These are phyloP conservation scores for Pisolithus sp. DNA, from an alignment of 768 basidiomycete species.

Conservation along the genomic window DNA sequence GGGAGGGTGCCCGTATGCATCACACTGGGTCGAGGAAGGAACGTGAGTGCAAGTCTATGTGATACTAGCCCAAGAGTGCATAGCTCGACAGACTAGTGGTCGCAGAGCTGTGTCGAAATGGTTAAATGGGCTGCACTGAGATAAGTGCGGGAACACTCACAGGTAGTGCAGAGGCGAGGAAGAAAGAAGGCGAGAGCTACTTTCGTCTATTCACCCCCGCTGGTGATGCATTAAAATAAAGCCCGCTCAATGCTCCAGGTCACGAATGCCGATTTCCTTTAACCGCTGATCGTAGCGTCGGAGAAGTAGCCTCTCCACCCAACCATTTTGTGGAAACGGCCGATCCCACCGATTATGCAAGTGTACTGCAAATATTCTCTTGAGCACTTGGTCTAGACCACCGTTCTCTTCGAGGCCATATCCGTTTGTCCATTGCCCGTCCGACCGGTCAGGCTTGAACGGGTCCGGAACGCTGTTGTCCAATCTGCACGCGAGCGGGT, in stretches of 20 bases:
- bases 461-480: slow-evolving; percentile 93
- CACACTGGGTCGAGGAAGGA: not conserved
- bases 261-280: slow-evolving; percentile 1
- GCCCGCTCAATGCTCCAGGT: no score
- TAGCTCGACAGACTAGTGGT: not conserved
- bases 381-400: slow-evolving; percentile 53
- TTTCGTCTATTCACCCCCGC: no score
- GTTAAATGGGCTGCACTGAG: not conserved
- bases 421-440: slow-evolving; percentile 54
- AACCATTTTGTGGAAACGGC: slow-evolving; percentile 71
- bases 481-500: slow-evolving; percentile 81
- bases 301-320: slow-evolving; percentile 79
- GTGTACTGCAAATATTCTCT: slow-evolving; percentile 80
- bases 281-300: slow-evolving; percentile 46
- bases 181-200: no score
- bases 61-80: not conserved
- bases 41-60: not conserved
- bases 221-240: no score
- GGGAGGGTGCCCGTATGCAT: not conserved
- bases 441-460: slow-evolving; percentile 50
- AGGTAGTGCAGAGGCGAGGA: not conserved
- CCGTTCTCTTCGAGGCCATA: slow-evolving; percentile 55
- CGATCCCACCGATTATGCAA: slow-evolving; percentile 96
- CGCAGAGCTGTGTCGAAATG: not conserved
- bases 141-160: not conserved